Base-by-base conservation (phyloP, 192 early-diverging fungal genomes). In the Backusella liffmaniae region DNA sequence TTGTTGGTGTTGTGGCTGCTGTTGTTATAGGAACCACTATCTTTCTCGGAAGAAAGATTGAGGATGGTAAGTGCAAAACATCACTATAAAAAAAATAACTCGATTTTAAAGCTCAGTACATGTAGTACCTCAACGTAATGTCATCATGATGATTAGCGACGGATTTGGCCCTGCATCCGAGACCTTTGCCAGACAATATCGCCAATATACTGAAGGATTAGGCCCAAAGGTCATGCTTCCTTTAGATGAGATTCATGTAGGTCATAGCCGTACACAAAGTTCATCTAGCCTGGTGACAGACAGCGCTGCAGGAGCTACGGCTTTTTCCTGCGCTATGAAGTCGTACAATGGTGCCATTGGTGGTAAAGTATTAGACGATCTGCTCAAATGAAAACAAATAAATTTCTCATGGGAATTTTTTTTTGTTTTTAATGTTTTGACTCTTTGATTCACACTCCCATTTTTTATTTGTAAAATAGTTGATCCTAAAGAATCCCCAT, bases 111-210 rank as follows among this genome's bases (percentile, higher is more conserved):
- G 41, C 34, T 36, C 30, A 35, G 34, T 59, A 9, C 12, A 44
- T 32, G 21, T 29, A 51, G 56, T 5, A 26, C 59, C 59, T 4
- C 62, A 49, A 29, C 70, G 53, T 29, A 89, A 86, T 70, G 76
- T 91, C 13, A 87, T 91, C 5, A 82, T 91, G 37, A 90, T 90
- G 86, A 78, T 90, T 9, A 87, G 88, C 0, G 90, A 91, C 73
- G 89, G 89, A 0, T 90, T 91, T 75, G 90, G 90, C 7, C 70
- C 85, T 37, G 83, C 90, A 0, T 88, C 88, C 8, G 86, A 89
- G 65, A 80, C 89, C 7, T 82, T 88, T 73, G 90, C 89, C 0
- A 82, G 89, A n/a, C 78, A 80, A 23, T 88, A 75, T 71, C 37
- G 81, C 66, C 51, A 49, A 73, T 73, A 84, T 30, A 9, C 35